Evolutionary conservation across 2,329 filamentous ascomycete genomes (phyloP), one percentile per base, ranked within the genome.

Genomic region (Diaporthe citriasiana): DNA sequence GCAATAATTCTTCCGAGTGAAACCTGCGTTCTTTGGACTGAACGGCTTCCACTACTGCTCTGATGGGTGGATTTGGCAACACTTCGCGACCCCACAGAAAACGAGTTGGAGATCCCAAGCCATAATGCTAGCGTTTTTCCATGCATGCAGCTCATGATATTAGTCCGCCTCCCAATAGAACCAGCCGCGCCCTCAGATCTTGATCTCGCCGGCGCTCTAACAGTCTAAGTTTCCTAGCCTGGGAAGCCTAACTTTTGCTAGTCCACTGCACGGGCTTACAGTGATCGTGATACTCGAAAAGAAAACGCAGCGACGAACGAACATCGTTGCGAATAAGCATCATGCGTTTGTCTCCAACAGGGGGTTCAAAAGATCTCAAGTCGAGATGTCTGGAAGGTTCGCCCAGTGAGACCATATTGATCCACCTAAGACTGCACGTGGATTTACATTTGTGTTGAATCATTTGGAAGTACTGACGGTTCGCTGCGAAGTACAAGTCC

Each of bases 81-180:
- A 51, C 63, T 51, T 66, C 45, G 30, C 63, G 45, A 66, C 45
- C 63, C 22, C 19, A 33, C 7, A 45, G 25, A 63, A 30, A 63
- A 57, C 59, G n/a, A 40, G 22, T 57, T 38, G 33, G 22, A 57
- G 7, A n/a, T 50, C 30, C 30, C 42, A 25, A 25, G 22, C 60
- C 30, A 8, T 10, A 38, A 38, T 22, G 30, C 33, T 33, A 51
- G 45, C 45, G 13, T 17, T 51, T 27, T 50, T 51, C 30, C 63
- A 66, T 51, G 38, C 33, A 27, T 66, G 63, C 63, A 66, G 45
- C 45, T 66, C 45, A 45, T 66, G 22, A 66, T 51, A 30, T 51
- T 42, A 13, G n/a, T 13, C 45, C 45, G 15, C 30, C 45, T 38
- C 33, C 33, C 40, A 7, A 25, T 22, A 25, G 15, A 38, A 51